A percentile compares a stretch with the other conserved stretches of the same genome.
phyloP scores from a whole-genome alignment of 495 filamentous ascomycete species.

The Aspergillus indologenus region DNA sequence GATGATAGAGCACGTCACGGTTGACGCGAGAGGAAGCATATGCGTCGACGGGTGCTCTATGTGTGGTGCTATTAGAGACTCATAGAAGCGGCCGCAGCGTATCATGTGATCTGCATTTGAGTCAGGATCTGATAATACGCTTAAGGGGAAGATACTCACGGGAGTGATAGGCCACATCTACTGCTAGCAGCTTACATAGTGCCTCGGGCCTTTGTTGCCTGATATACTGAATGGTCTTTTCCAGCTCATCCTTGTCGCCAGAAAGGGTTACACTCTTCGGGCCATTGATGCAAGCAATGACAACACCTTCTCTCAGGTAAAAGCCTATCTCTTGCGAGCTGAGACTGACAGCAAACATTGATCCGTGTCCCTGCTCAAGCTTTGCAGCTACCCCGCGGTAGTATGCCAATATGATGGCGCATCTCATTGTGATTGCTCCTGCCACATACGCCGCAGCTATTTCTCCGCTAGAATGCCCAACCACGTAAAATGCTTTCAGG shows the following conservation, averaged over 20 bases:
- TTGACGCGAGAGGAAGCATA: too few species aligned
- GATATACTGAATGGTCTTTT: conserved; percentile 32
- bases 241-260: conserved; percentile 32
- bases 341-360: conserved; percentile 30
- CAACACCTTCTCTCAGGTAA: conserved; percentile 17
- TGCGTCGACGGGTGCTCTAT: too few species aligned
- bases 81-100: conserved; percentile 34
- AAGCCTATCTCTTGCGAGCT: conserved; percentile 6
- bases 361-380: background rate
- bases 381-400: conserved; percentile 17
- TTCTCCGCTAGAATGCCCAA: conserved; percentile 31
- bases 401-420: conserved; percentile 18
- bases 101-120: background rate
- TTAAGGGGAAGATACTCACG: too few species aligned
- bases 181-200: too few species aligned
- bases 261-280: conserved; percentile 28
- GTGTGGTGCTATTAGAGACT: too few species aligned
- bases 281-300: conserved; percentile 26
- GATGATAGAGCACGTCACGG: too few species aligned
- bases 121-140: too few species aligned
- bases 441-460: conserved; percentile 30
- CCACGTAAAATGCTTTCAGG: conserved; percentile 15
- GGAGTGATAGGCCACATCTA: too few species aligned
- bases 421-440: conserved; percentile 9
- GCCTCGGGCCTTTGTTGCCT: background rate